Evolutionary conservation across 179 eudicot genomes (phyloP).

Genomic region (Actinidia arguta): DNA sequence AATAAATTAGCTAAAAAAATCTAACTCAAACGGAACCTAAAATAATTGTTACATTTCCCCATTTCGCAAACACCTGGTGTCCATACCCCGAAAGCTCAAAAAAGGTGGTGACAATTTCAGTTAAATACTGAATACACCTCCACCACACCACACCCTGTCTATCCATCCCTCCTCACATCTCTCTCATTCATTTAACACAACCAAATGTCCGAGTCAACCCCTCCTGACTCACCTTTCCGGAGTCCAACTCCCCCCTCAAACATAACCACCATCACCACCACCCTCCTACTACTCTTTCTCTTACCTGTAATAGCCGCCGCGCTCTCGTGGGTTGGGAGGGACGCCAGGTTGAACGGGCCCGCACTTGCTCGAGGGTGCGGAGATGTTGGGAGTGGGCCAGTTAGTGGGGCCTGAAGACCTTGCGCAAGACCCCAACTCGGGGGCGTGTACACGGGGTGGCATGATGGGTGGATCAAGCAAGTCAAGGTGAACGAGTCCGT

Average conservation of each 20-base stretch:
- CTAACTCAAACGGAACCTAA: too few relatives aligned
- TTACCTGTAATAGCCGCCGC: slow-evolving; percentile 17
- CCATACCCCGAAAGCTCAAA: too few relatives aligned
- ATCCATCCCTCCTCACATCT: too few relatives aligned
- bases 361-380: slow-evolving; percentile 44
- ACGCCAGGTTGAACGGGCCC: slow-evolving; percentile 24
- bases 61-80: too few relatives aligned
- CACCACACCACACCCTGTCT: too few relatives aligned
- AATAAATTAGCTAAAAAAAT: too few relatives aligned
- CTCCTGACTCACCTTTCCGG: not conserved
- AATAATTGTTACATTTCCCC: too few relatives aligned
- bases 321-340: slow-evolving; percentile 36
- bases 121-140: too few relatives aligned
- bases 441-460: slow-evolving; percentile 72
- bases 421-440: slow-evolving; percentile 49
- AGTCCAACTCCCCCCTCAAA: too few relatives aligned
- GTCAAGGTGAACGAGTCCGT: slow-evolving; percentile 43
- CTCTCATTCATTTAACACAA: not conserved
- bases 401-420: slow-evolving; percentile 77
- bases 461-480: slow-evolving; percentile 87
- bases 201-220: not conserved
- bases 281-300: not conserved
- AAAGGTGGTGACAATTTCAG: too few relatives aligned
- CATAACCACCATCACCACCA: not conserved
- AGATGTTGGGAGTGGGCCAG: slow-evolving; percentile 49